Base-by-base conservation (phyloP, 768 basidiomycete genomes). In the Rhizopogon sp. region DNA sequence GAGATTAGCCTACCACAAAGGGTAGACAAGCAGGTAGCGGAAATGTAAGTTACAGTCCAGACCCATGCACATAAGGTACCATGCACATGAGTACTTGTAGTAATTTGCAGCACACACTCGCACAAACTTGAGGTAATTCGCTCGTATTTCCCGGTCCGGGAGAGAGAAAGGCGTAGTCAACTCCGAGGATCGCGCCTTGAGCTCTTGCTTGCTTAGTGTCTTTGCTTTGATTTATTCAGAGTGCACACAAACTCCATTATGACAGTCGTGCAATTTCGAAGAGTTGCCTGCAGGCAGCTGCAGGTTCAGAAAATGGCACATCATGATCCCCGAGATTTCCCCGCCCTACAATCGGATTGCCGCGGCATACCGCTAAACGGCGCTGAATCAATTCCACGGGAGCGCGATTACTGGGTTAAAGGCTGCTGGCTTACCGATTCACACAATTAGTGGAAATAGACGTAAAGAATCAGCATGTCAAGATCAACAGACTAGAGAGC, bases 1-100 rank as follows among this genome's bases (percentile, higher is more conserved):
- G 31, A 8, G 56, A 52, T 25, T 51, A 42, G 16, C 46, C 56
- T 52, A 39, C 28, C 33, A 22, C 40, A 43, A 55, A 59, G 29
- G 58, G 54, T 33, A 52, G 44, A 16, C 4, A 25, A 55, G 33
- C 11, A 58, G n/a, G 17, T 11, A 51, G 33, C 16, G 14, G 43
- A 25, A 25, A 25, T 39, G 35, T 29, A n/a, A 54, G 50, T 35
- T 33, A 33, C 8, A 25, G 25, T 25, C 25, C 4, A 25, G 25
- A 31, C 31, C 31, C 31, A 33, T 33, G 31, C 31, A 33, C 31
- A 33, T 33, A 33, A 9, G 1, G 8, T 10, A 10, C 31, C 9
- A 33, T 10, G 31, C 31, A 1, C 7, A 10, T 10, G 31, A 33
- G 9, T 9, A 33, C 31, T 33, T 33, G 31, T 10, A 33, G 9